These are phyloP conservation scores for Penicillium silybi DNA, from an alignment of 495 filamentous ascomycete species.

Conservation along the genomic window DNA sequence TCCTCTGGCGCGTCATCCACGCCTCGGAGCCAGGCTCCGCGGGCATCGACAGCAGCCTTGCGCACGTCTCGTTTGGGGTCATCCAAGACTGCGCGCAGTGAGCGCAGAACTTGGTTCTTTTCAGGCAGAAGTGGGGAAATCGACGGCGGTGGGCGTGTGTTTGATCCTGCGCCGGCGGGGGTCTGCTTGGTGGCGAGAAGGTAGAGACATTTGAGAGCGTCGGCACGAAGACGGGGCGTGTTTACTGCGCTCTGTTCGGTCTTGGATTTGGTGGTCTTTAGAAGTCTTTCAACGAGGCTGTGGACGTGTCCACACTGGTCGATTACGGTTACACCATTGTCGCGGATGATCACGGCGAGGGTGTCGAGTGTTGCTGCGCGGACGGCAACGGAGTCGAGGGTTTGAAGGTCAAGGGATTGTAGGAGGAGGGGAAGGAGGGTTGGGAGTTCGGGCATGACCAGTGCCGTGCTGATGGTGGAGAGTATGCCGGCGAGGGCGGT, in stretches of 20 bases:
- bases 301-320: constrained; percentile 56
- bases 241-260: constrained; percentile 19
- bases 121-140: constrained; percentile 54
- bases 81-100: constrained; percentile 54
- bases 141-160: constrained; percentile 30
- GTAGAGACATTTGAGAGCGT: constrained; percentile 54
- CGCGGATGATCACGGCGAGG: constrained; percentile 54
- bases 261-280: constrained; percentile 40
- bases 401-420: constrained; percentile 62
- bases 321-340: constrained; percentile 49
- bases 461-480: constrained; percentile 52
- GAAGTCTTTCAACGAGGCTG: constrained; percentile 55
- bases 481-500: constrained; percentile 64
- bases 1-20: constrained; percentile 60
- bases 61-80: constrained; percentile 65
- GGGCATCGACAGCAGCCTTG: constrained; percentile 64
- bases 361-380: constrained; percentile 61
- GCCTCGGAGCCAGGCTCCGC: constrained; percentile 57
- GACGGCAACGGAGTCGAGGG: constrained; percentile 45
- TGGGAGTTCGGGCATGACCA: constrained; percentile 58
- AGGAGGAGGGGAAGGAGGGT: constrained; percentile 64
- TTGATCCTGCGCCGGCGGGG: constrained; percentile 19
- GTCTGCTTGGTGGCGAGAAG: constrained; percentile 45
- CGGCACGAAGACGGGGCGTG: constrained; percentile 43
- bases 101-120: constrained; percentile 51